phyloP scores from a whole-genome alignment of 805 yeast species.

The Spathaspora sp. region DNA sequence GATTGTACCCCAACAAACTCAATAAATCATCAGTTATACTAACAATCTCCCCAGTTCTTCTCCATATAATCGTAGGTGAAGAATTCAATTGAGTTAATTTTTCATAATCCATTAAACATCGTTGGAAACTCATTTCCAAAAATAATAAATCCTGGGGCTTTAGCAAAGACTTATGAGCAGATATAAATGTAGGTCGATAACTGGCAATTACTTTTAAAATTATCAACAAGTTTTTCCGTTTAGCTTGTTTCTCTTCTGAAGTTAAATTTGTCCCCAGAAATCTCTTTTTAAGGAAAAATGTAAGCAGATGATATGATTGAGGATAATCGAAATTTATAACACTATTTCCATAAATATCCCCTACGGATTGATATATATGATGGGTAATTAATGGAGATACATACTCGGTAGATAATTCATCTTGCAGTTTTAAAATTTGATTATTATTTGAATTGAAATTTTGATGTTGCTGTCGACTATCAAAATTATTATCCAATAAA shows the following conservation, averaged over 20 bases:
- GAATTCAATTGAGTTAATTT: slow-evolving; percentile 50
- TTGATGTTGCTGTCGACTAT: neutral
- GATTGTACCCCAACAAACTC: slow-evolving; percentile 61
- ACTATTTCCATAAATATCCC: slow-evolving; percentile 45
- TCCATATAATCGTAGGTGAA: slow-evolving; percentile 80
- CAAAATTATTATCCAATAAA: slow-evolving; percentile 6
- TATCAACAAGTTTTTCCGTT: slow-evolving; percentile 30
- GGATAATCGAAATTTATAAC: slow-evolving; percentile 58
- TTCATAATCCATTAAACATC: slow-evolving; percentile 43
- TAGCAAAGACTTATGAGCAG: slow-evolving; percentile 64
- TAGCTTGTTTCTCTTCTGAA: slow-evolving; percentile 23
- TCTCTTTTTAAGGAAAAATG: slow-evolving; percentile 49
- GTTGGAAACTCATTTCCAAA: slow-evolving; percentile 43
- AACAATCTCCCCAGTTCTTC: slow-evolving; percentile 82
- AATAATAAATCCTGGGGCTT: slow-evolving; percentile 67
- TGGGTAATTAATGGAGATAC: slow-evolving; percentile 56
- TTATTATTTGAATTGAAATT: slow-evolving; percentile 5
- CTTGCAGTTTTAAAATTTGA: neutral
- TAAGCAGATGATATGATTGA: slow-evolving; percentile 57
- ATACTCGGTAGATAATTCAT: slow-evolving; percentile 28
- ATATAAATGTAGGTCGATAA: slow-evolving; percentile 73
- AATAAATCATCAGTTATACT: slow-evolving; percentile 74
- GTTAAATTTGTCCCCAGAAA: slow-evolving; percentile 49
- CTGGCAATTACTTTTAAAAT: slow-evolving; percentile 59
- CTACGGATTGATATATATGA: slow-evolving; percentile 51